phyloP scores from a whole-genome alignment of 176 grass and related monocot species.

The Dendrocalamus sinicus region DNA sequence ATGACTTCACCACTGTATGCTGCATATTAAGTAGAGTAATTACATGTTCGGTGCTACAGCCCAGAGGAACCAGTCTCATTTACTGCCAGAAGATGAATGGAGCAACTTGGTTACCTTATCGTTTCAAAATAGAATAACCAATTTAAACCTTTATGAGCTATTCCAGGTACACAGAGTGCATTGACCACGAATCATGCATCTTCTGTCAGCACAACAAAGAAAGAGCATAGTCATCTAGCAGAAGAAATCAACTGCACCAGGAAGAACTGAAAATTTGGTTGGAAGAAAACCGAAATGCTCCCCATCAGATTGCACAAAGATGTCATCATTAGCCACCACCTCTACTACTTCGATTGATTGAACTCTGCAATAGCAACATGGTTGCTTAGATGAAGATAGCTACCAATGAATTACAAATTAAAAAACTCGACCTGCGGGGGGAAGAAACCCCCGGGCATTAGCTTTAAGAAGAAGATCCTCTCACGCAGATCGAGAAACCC shows the following conservation, averaged over 20 bases:
- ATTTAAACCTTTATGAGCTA: background rate
- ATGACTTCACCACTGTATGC: background rate
- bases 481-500: too few relatives aligned
- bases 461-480: too few relatives aligned
- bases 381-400: constrained; percentile 10
- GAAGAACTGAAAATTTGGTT: constrained; percentile 74
- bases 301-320: constrained; percentile 89
- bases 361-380: constrained; percentile 52
- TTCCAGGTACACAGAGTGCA: background rate
- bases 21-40: constrained; percentile 7
- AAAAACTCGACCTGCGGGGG: too few relatives aligned
- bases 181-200: background rate
- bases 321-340: constrained; percentile 45
- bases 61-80: background rate
- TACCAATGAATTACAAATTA: background rate
- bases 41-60: constrained; percentile 15
- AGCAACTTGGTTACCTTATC: background rate
- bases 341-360: constrained; percentile 84
- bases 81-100: constrained; percentile 11
- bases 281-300: constrained; percentile 91
- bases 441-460: too few relatives aligned
- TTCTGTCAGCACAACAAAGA: background rate
- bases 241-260: constrained; percentile 75
- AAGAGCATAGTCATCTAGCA: constrained; percentile 39
- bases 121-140: background rate